Base-by-base conservation (phyloP, 306 rosid genomes). In the Lathyrus tuberosus region DNA sequence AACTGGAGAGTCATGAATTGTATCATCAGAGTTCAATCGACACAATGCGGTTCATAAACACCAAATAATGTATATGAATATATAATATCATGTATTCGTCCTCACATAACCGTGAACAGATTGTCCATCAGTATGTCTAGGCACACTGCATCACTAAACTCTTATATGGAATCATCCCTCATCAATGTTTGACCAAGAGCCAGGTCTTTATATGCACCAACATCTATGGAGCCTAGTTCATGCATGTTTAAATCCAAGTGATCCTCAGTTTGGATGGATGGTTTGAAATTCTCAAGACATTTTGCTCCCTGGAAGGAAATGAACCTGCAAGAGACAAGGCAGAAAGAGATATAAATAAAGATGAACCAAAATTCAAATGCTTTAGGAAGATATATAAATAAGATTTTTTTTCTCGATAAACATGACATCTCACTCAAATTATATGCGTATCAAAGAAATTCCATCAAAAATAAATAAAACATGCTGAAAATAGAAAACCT, bases 81-180 rank as follows among this genome's bases (percentile, higher is more conserved):
- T 77, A 70, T 83, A 56, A 76, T 76, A 31, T 76, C 67, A 71
- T 20, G 83, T 35, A 75, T 69, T 86, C 70, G 56, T 65, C 80
- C 75, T 85, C 94, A 92, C 31, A 75, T 51, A 74, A 80, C 14
- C 87, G 87, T 78, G 71, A 91, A 83, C 69, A 93, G 87, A 74
- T 93, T 96, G 66, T 90, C 98, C 98, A 90, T 86, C 48, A 96
- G 98, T 79, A 90, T 88, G 60, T 82, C 93, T 16, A 86, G 85
- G 81, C 96, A 96, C 47, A 70, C 67, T 0, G 71, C 62, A 74
- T 85, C 89, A 66, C 75, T 69, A 26, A 84, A 17, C 2, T 51
- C 98, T 77, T 85, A 87, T 56, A 86, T 74, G 44, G n/a, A n/a
- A n/a, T 76, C 86, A 33, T 85, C n/a, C 96, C 14, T 82, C 91